phyloP scores from a whole-genome alignment of 73 alveolate genomes.

The Breviolum minutum region DNA sequence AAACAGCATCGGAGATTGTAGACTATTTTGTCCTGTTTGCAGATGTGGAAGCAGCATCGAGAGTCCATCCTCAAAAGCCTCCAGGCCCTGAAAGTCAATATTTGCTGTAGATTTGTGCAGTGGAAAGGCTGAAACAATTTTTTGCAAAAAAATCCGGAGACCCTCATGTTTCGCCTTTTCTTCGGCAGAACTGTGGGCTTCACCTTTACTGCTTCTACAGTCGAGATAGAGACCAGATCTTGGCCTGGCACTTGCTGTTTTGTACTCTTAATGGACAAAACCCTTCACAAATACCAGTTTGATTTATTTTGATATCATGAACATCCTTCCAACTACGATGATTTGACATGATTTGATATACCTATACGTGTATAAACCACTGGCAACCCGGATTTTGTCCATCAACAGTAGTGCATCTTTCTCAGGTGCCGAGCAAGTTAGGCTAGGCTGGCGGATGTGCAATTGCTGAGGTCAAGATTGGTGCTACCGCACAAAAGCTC shows the following conservation, averaged over 20 bases:
- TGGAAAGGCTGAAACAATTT: not conserved
- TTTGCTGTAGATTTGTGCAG: not conserved
- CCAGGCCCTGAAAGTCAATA: slow-evolving; percentile 10
- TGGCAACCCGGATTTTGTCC: no score
- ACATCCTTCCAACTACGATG: no score
- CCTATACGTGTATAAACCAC: no score
- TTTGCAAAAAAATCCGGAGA: no score
- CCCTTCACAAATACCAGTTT: not conserved
- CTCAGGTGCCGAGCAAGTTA: not conserved
- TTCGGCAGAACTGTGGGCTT: slow-evolving; percentile 82
- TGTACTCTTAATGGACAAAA: no score
- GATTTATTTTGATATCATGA: not conserved
- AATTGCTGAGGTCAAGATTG: slow-evolving; percentile 40
- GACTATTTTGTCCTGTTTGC: not conserved
- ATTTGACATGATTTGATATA: no score
- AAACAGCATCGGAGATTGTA: not conserved
- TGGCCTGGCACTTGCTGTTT: slow-evolving; percentile 16
- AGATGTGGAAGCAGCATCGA: slow-evolving; percentile 95
- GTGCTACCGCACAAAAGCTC: slow-evolving; percentile 89
- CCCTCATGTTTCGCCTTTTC: not conserved
- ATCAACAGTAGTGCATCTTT: no score
- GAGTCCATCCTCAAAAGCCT: slow-evolving; percentile 76
- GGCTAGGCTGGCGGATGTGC: not conserved
- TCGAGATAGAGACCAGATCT: slow-evolving; percentile 80
- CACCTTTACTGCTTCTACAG: slow-evolving; percentile 92